Base-by-base conservation (phyloP, 2,329 filamentous ascomycete genomes). In the Aspergillus brunneoviolaceus region DNA sequence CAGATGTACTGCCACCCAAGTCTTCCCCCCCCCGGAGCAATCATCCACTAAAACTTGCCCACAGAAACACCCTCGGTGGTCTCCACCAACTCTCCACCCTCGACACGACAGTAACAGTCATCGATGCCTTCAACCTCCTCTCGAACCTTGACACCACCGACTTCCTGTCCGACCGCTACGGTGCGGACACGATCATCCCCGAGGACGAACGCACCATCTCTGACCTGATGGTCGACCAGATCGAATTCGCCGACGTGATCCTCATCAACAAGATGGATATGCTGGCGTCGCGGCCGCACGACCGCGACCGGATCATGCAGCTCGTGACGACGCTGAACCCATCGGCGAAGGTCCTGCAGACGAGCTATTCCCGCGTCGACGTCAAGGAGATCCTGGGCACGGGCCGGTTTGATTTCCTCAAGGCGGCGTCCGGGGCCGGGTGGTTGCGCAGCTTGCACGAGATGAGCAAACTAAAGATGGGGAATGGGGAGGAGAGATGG, bases 201-300 rank as follows among this genome's bases (percentile, higher is more conserved):
- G 89, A 91, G 64, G 89, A 92, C 61, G 88, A 92, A 65, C 79
- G 89, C 0, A 91, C 87, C 0, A 88, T 92, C 2, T 90, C 88
- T 0, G 88, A 91, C 65, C 80, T 92, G 0, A 89, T 91, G 82
- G 87, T 90, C 0, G 89, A 91, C 65, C 89, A 91, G 68, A 89
- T 91, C 60, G 89, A 92, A 73, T 92, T 92, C 66, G 88, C 89
- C 0, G 88, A 91, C 64, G 87, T 91, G 6, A 82, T 91, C 14
- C 81, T 91, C 3, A 75, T 91, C 21, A 91, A 91, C 75, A 91
- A 91, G 72, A 78, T 84, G 5, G 87, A 90, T 61, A 84, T 86
- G 61, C 85, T 89, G 14, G 73, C 80, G 7, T 5, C 47, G 70
- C 75, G 5, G 75, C 69, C 21, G 81, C 78, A 0, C 77, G 81